phyloP scores from a whole-genome alignment of 106 monocot species.

The Dendrobium chrysotoxum region DNA sequence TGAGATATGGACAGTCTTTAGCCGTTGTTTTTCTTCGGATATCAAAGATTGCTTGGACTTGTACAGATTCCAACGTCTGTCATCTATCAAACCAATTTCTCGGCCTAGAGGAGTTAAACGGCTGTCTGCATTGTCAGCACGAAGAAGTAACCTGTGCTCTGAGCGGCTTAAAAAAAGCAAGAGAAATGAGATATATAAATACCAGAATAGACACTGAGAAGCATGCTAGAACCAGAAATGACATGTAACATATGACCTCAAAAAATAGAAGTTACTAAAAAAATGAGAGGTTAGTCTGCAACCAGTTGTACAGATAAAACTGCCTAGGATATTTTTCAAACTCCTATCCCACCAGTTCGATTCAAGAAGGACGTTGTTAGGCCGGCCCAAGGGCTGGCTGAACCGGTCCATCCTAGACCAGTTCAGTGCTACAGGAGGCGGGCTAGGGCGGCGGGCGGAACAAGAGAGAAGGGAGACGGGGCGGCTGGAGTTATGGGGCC shows the following conservation, averaged over 20 bases:
- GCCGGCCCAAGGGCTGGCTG: too few relatives aligned
- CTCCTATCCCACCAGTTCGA: background rate
- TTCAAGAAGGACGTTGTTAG: background rate
- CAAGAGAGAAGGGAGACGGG: too few relatives aligned
- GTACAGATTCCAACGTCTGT: slow-evolving; percentile 87
- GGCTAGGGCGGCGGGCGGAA: too few relatives aligned
- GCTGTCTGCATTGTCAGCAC: slow-evolving; percentile 96
- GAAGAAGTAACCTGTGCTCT: slow-evolving; percentile 87
- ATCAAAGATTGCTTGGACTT: slow-evolving; percentile 76
- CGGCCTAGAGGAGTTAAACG: slow-evolving; percentile 91
- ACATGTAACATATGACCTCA: background rate
- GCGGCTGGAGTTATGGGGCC: too few relatives aligned
- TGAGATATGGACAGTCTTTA: slow-evolving; percentile 67
- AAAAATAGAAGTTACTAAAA: background rate
- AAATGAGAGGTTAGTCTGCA: background rate
- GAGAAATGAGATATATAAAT: background rate
- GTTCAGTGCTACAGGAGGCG: too few relatives aligned
- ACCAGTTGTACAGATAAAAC: background rate
- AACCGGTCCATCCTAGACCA: too few relatives aligned
- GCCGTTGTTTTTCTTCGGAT: slow-evolving; percentile 71
- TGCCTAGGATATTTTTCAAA: background rate
- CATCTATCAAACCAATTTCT: slow-evolving; percentile 95
- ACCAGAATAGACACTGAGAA: background rate
- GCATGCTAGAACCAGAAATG: background rate
- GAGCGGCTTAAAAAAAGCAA: slow-evolving; percentile 52